Percentiles rank a stretch among this genome's conserved stretches.
Conservation (phyloP, 2,329 filamentous ascomycete species). For the Huntiella decipiens region DNA sequence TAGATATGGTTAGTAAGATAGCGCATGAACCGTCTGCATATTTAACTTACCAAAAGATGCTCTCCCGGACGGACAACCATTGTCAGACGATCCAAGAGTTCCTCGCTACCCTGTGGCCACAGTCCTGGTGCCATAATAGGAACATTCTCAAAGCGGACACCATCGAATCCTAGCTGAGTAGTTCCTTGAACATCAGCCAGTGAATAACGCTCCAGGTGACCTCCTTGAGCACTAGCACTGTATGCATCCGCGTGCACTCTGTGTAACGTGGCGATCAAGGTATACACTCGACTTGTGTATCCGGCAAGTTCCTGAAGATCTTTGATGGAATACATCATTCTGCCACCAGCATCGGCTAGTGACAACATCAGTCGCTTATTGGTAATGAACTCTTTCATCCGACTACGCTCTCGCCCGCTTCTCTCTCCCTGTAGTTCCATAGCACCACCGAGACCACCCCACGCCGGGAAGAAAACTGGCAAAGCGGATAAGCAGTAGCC, state of each 20-base stretch:
- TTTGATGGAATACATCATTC: conserved; percentile 99
- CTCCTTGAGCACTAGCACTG: conserved; percentile 43
- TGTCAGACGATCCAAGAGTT: conserved; percentile 72
- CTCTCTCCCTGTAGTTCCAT: conserved; percentile 41
- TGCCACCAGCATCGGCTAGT: conserved; percentile 80
- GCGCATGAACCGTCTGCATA: background rate
- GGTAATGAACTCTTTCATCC: conserved; percentile 98
- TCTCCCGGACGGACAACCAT: conserved; percentile 81
- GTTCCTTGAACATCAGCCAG: conserved; percentile 85
- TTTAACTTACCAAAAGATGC: conserved; percentile 50
- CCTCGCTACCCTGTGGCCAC: conserved; percentile 79
- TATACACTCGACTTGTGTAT: conserved; percentile 91
- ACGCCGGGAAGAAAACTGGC: conserved; percentile 82
- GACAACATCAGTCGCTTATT: conserved; percentile 98
- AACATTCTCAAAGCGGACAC: conserved; percentile 80
- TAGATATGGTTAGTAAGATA: conserved; percentile 13
- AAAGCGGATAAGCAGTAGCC: conserved; percentile 86
- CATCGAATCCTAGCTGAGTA: conserved; percentile 84
- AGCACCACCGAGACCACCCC: conserved; percentile 66
- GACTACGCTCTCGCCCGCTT: conserved; percentile 51
- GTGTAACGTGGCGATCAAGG: conserved; percentile 83
- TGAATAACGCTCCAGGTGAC: conserved; percentile 65
- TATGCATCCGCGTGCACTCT: conserved; percentile 85
- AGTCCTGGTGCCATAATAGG: conserved; percentile 77
- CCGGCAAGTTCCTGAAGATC: conserved; percentile 89